Base-by-base conservation (phyloP, 306 rosid genomes). In the Pyrus pyrifolia region DNA sequence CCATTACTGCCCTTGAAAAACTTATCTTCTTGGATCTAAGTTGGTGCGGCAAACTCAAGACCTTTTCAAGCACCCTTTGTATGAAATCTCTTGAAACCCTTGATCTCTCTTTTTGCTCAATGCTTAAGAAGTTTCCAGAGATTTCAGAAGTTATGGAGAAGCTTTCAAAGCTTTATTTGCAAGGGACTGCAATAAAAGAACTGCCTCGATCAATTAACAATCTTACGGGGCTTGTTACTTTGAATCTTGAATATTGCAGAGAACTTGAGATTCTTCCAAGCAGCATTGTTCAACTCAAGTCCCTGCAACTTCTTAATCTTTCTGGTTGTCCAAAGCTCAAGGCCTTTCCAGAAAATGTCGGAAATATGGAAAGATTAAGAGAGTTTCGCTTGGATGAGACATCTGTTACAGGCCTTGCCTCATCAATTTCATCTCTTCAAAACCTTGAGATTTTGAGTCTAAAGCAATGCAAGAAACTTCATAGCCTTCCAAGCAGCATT, bases 141-240 rank as follows among this genome's bases (percentile, higher is more conserved):
- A 79, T 73, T 65, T 14, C 63, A 9, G 74, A 57, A 25, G 55
- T 71, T 27, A 79, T 73, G 70, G 27, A 57, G 10, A 8, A 31
- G 45, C 29, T 71, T 13, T 11, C 18, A 0, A 38, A 6, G 55
- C 78, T 79, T 6, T 64, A 3, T 23, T 67, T 79, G 13, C 35
- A 42, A 19, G 13, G 42, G 8, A 66, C 74, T 2, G 78, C 59
- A 10, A 79, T 79, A 1, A 27, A 67, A 42, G 52, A 73, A 31
- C 33, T 79, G 9, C 82, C 67, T 1, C 4, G 6, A 1, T 72
- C 74, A 5, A 29, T 79, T 5, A 44, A 21, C 1, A 79, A 79
- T n/a, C 82, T 66, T 10, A 27, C 4, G 12, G 60, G 74, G 18
- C 62, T 17, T 19, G 15, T 40, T 27, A 68, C 63, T 42, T 57